These are phyloP conservation scores for Gremmenia infestans DNA, from an alignment of 2,329 filamentous ascomycete genomes.

Conservation along the genomic window DNA sequence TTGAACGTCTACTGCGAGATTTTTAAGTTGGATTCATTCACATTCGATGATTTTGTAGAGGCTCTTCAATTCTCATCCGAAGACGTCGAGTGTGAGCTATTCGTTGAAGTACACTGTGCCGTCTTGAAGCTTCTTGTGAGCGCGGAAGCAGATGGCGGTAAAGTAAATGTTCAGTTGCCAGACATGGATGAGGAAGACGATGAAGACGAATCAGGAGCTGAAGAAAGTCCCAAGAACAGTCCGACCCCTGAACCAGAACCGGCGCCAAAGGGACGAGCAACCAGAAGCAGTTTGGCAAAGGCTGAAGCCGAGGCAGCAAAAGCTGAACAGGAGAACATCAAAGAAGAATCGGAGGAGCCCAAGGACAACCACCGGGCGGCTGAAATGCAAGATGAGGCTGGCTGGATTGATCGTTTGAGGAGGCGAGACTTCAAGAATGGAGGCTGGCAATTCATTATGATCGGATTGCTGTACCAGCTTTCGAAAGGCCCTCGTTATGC, in stretches of 20 bases:
- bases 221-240: conserved; percentile 46
- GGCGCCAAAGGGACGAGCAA: conserved; percentile 64
- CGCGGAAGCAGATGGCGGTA: conserved; percentile 68
- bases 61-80: conserved; percentile 74
- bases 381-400: conserved; percentile 67
- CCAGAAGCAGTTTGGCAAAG: conserved; percentile 80
- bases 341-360: conserved; percentile 41
- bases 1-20: conserved; percentile 97
- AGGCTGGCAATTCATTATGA: conserved; percentile 86
- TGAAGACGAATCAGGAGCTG: conserved; percentile 58
- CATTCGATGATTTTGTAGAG: conserved; percentile 92
- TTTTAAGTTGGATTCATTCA: conserved; percentile 92
- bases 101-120: conserved; percentile 88
- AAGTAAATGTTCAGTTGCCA: conserved; percentile 72
- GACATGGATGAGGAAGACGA: conserved; percentile 68
- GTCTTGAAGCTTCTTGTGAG: conserved; percentile 83
- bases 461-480: conserved; percentile 80
- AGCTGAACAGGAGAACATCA: conserved; percentile 44
- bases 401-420: conserved; percentile 81
- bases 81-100: conserved; percentile 72
- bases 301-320: conserved; percentile 67
- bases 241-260: conserved; percentile 68
- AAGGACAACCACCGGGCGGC: conserved; percentile 61
- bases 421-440: conserved; percentile 82
- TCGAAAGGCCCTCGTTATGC: conserved; percentile 69